Base-by-base conservation (phyloP, 75 land plant species). In the Larix kaempferi region DNA sequence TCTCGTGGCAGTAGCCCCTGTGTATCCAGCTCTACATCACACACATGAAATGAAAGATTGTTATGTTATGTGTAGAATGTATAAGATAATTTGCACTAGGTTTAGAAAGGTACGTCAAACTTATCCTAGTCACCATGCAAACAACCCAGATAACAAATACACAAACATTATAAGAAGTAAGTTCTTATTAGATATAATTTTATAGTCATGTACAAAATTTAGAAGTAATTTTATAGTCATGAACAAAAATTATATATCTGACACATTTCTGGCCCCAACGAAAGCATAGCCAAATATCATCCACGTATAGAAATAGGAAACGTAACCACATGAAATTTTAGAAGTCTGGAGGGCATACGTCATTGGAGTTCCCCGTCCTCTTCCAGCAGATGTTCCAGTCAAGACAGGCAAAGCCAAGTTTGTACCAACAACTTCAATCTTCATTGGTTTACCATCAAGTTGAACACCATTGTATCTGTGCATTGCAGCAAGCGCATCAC, bases 401-500 rank as follows among this genome's bases (percentile, higher is more conserved):
- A 39, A 41, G 54, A 79, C 74, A 37, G 83, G 57, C 59, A 74
- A 64, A 16, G 35, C 54, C 63, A 82, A 64, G 60, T 82, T 83
- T 58, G 84, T 71, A 17, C 86, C 86, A 25, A 85, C 66, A 35
- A 84, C 58, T 26, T 85, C 86, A 8, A 85, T 85, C 66, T 78
- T 73, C 86, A 85, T 85, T 29, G 86, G 77, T 63, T 85, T 85
- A 23, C 86, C 86, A 57, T 85, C 86, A 26, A 85, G 77, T 63
- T 85, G 86, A 26, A 85, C 86, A 29, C 75, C 84, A 74, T 85
- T 83, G 77, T 85, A 85, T n/a, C 85, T 74, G 67, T 83, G 84
- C 85, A 85, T 60, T 22, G 86, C 86, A 7, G 85, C 86, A 15
- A 85, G 39, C 5, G 86, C 86, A 57, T 83, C 85, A 56, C 52